These are phyloP conservation scores for Stachybotrys chartarum DNA, from an alignment of 2,329 filamentous ascomycete species.

Conservation along the genomic window DNA sequence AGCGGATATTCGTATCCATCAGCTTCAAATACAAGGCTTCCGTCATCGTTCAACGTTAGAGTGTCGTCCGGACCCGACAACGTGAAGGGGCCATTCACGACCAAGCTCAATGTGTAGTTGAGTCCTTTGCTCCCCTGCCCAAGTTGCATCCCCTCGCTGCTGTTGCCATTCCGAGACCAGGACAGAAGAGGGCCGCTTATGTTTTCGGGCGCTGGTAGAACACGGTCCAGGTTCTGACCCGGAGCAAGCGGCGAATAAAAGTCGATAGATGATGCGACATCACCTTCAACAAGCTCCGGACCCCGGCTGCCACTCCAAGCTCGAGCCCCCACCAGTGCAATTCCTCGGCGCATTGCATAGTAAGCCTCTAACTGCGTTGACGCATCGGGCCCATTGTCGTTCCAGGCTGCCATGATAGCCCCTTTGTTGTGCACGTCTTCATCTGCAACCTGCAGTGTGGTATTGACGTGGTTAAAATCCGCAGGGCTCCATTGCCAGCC, in stretches of 20 bases:
- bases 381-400: constrained; percentile 39
- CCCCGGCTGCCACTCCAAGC: constrained; percentile 35
- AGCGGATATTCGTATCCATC: constrained; percentile 41
- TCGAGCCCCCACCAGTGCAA: constrained; percentile 34
- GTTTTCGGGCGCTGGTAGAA: constrained; percentile 5
- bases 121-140: constrained; percentile 34
- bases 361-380: constrained; percentile 40
- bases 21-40: constrained; percentile 31
- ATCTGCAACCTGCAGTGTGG: constrained; percentile 26
- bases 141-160: constrained; percentile 10
- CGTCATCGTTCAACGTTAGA: constrained; percentile 25
- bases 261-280: constrained; percentile 24
- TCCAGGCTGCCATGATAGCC: constrained; percentile 37
- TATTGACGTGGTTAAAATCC: constrained; percentile 34
- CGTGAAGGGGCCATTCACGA: constrained; percentile 31
- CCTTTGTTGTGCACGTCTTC: constrained; percentile 21
- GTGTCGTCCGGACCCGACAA: constrained; percentile 35
- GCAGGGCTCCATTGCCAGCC: constrained; percentile 39
- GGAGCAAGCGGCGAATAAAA: constrained; percentile 29
- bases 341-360: constrained; percentile 36
- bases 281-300: constrained; percentile 15
- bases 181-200: constrained; percentile 15
- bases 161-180: constrained; percentile 19
- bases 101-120: constrained; percentile 34
- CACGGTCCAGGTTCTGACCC: constrained; percentile 35